Evolutionary conservation across 371 early-diverging fungal genomes (phyloP).

Genomic region (Blakeslea trispora): DNA sequence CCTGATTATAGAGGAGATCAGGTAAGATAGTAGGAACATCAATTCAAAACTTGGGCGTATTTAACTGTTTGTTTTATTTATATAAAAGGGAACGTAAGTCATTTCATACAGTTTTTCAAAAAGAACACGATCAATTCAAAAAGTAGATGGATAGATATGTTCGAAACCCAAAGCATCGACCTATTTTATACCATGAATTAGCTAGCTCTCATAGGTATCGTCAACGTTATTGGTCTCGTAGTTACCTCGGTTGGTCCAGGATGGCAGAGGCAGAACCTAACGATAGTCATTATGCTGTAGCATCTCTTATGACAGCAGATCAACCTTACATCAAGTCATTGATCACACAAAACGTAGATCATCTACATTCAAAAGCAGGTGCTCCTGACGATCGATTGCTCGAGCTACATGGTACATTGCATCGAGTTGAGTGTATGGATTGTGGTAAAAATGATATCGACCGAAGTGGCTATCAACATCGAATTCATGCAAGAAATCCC

Average conservation of each 20-base stretch:
- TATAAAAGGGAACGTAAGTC: constrained; percentile 16
- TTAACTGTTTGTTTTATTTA: no score
- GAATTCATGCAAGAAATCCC: constrained; percentile 73
- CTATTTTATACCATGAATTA: constrained; percentile 80
- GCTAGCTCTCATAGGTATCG: constrained; percentile 58
- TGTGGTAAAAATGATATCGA: constrained; percentile 56
- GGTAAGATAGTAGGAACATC: constrained; percentile 20
- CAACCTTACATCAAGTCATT: constrained; percentile 48
- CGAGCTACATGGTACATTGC: constrained; percentile 89
- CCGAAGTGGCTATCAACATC: constrained; percentile 67
- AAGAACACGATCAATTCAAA: no score
- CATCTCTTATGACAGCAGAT: constrained; percentile 53
- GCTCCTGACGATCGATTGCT: constrained; percentile 43
- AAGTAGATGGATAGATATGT: constrained; percentile 59
- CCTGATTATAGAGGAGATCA: constrained; percentile 89
- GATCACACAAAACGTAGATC: constrained; percentile 94
- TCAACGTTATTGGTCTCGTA: constrained; percentile 91
- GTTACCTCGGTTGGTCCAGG: constrained; percentile 81
- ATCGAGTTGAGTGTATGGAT: constrained; percentile 69
- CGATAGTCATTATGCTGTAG: constrained; percentile 57
- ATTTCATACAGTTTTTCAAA: background rate
- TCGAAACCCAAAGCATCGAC: constrained; percentile 77
- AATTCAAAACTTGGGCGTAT: no score
- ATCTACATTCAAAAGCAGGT: constrained; percentile 70
- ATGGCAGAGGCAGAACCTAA: constrained; percentile 75